These are phyloP conservation scores for Fusarium napiforme DNA, from an alignment of 2,329 filamentous ascomycete genomes.

Conservation along the genomic window DNA sequence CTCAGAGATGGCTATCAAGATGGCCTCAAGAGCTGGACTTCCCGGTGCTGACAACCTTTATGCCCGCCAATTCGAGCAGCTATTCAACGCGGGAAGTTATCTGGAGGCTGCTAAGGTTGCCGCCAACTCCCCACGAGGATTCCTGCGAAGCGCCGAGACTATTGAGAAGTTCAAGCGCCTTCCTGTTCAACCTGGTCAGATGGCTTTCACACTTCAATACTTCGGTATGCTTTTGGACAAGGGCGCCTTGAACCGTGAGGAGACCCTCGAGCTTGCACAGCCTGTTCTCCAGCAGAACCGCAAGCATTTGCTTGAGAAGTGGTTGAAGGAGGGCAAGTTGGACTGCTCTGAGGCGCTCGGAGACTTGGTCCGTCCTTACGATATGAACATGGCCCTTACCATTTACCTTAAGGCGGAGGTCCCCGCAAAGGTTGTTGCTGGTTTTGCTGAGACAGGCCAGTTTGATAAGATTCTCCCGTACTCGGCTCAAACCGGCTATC, in stretches of 20 bases:
- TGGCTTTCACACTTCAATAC: conserved; percentile 96
- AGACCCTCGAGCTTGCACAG: conserved; percentile 92
- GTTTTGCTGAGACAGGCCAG: conserved; percentile 93
- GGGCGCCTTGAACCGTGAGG: conserved; percentile 89
- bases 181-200: conserved; percentile 82
- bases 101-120: conserved; percentile 93
- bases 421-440: conserved; percentile 93
- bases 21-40: conserved; percentile 92
- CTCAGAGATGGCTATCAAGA: conserved; percentile 91
- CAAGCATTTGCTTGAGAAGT: conserved; percentile 97
- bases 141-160: conserved; percentile 92
- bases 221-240: conserved; percentile 98
- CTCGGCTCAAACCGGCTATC: conserved; percentile 83
- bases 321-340: conserved; percentile 95
- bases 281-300: conserved; percentile 93
- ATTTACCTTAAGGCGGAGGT: conserved; percentile 94
- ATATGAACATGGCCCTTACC: conserved; percentile 84
- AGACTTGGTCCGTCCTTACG: conserved; percentile 90
- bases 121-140: conserved; percentile 94
- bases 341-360: conserved; percentile 96
- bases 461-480: conserved; percentile 98
- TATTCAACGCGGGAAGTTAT: conserved; percentile 83
- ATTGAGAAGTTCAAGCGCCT: conserved; percentile 96
- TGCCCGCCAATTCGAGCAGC: conserved; percentile 89
- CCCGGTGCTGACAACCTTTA: conserved; percentile 95